Evolutionary conservation across 306 rosid genomes (phyloP).

Genomic region (Casuarina equisetifolia): DNA sequence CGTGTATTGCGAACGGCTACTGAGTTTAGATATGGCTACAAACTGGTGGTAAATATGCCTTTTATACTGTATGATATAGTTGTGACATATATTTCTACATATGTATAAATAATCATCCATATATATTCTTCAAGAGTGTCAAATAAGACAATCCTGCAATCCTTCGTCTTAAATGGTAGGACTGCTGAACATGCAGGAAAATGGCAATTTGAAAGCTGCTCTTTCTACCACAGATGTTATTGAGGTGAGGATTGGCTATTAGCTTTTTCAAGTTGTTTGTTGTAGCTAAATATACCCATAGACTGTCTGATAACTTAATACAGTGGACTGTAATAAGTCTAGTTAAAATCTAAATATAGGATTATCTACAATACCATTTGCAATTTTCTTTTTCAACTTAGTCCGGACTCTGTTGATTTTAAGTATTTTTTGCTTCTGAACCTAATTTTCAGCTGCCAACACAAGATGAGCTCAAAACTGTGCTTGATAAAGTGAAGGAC

Average conservation of each 20-base stretch:
- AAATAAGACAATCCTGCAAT: background rate
- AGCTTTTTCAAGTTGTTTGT: background rate
- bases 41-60: conserved; percentile 67
- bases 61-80: background rate
- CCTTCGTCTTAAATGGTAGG: conserved; percentile 7
- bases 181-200: conserved; percentile 55
- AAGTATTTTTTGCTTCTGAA: conserved; percentile 25
- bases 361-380: conserved; percentile 11
- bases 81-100: background rate
- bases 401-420: background rate
- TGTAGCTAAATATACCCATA: background rate
- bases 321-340: background rate
- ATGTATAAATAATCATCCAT: background rate
- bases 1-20: conserved; percentile 66
- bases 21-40: conserved; percentile 97
- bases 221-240: conserved; percentile 71
- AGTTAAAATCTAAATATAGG: background rate
- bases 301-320: background rate
- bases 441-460: conserved; percentile 76
- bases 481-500: conserved; percentile 78
- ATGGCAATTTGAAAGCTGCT: conserved; percentile 72
- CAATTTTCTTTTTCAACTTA: conserved; percentile 6
- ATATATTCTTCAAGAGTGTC: conserved; percentile 1
- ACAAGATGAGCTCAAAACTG: conserved; percentile 72
- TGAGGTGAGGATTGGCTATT: conserved; percentile 50